phyloP scores from a whole-genome alignment of 306 rosid genomes.

The Echinosophora koreensis region DNA sequence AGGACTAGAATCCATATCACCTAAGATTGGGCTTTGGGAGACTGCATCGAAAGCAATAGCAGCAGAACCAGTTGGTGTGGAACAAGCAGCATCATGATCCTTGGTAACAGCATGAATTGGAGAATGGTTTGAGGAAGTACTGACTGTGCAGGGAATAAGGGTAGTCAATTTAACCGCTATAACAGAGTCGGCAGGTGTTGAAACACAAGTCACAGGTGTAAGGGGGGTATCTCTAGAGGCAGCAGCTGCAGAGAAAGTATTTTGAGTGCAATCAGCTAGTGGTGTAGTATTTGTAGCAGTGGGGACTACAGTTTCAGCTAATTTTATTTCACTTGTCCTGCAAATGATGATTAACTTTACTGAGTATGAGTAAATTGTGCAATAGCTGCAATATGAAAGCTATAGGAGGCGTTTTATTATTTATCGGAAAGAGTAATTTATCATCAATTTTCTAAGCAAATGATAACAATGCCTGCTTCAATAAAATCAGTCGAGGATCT shows the following conservation, averaged over 20 bases:
- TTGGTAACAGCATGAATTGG: conserved; percentile 19
- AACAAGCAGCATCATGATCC: conserved; percentile 36
- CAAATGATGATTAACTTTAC: conserved; percentile 35
- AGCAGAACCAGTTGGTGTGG: conserved; percentile 38
- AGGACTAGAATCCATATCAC: conserved; percentile 58
- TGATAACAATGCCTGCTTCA: background rate
- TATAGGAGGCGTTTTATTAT: conserved; percentile 22
- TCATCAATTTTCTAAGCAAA: background rate
- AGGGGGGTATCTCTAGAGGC: conserved; percentile 10
- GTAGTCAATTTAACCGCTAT: conserved; percentile 21
- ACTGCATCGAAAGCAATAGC: conserved; percentile 36
- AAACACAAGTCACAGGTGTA: conserved; percentile 24
- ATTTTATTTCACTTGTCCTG: conserved; percentile 54
- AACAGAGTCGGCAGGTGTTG: conserved; percentile 38
- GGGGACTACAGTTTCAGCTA: conserved; percentile 53
- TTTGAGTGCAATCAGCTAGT: conserved; percentile 10
- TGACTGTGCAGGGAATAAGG: background rate
- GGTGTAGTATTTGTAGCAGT: conserved; percentile 18
- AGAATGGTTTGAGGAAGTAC: conserved; percentile 28
- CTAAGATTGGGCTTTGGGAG: conserved; percentile 1
- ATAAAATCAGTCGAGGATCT: conserved; percentile 9
- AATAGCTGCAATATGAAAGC: background rate
- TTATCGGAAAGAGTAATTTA: conserved; percentile 1
- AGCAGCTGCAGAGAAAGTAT: conserved; percentile 21
- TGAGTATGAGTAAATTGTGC: conserved; percentile 21